Evolutionary conservation across 2,329 filamentous ascomycete species (phyloP).

Genomic region (Epichloe hybrida): DNA sequence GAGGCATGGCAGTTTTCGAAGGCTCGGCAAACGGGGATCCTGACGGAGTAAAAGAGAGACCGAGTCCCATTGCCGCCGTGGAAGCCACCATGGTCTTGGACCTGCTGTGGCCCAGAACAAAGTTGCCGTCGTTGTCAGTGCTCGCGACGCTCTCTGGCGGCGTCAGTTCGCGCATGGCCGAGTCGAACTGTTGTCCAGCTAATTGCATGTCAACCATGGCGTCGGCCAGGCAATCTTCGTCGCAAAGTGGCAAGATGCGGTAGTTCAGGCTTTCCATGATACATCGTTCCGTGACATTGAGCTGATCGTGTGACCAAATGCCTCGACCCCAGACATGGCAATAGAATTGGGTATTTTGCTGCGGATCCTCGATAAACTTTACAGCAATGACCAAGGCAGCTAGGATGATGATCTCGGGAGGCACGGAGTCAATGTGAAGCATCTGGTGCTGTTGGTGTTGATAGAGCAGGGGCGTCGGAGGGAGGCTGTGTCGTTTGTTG

Average conservation of each 20-base stretch:
- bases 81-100: slow-evolving; percentile 20
- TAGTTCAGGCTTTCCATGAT: slow-evolving; percentile 53
- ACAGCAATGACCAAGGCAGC: slow-evolving; percentile 48
- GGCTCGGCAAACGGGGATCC: slow-evolving; percentile 3
- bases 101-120: slow-evolving; percentile 19
- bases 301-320: slow-evolving; percentile 46
- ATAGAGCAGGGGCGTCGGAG: slow-evolving; percentile 22
- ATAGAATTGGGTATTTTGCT: slow-evolving; percentile 40
- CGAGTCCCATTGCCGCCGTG: slow-evolving; percentile 11
- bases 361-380: slow-evolving; percentile 51
- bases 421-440: slow-evolving; percentile 46
- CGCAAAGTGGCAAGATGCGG: slow-evolving; percentile 46
- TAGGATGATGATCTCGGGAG: slow-evolving; percentile 50
- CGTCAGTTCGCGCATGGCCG: slow-evolving; percentile 14
- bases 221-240: slow-evolving; percentile 41
- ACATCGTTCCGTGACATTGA: slow-evolving; percentile 50
- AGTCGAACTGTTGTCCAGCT: slow-evolving; percentile 27
- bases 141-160: slow-evolving; percentile 16
- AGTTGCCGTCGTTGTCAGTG: slow-evolving; percentile 14
- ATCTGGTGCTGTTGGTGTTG: slow-evolving; percentile 35
- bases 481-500: slow-evolving; percentile 35
- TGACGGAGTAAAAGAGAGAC: slow-evolving; percentile 15
- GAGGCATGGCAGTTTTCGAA: slow-evolving; percentile 9
- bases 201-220: slow-evolving; percentile 52
- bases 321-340: slow-evolving; percentile 37